Percentiles rank a stretch among this genome's conserved stretches.
phyloP scores from a whole-genome alignment of 352 stramenopile species.

The Globisporangium iwayamae region DNA sequence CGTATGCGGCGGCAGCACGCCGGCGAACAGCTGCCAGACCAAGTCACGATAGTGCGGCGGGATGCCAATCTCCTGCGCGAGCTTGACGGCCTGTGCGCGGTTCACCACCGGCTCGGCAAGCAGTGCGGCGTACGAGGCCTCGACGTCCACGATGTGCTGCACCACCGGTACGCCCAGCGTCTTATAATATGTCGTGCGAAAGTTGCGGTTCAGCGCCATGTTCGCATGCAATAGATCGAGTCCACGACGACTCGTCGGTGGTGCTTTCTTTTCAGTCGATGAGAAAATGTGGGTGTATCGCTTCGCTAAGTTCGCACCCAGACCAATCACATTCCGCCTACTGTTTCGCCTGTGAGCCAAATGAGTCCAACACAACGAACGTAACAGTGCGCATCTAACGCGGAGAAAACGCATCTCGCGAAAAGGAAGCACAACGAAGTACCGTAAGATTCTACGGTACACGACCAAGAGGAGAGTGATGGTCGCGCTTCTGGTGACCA shows the following conservation, averaged over 20 bases:
- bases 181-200: slow-evolving; percentile 87
- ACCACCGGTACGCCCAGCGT: slow-evolving; percentile 81
- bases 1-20: slow-evolving; percentile 51
- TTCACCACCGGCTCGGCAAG: slow-evolving; percentile 58
- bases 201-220: slow-evolving; percentile 75
- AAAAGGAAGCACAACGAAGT: slow-evolving; percentile 6
- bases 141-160: slow-evolving; percentile 78
- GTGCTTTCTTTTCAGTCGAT: neutral
- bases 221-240: too few relatives aligned
- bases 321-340: neutral
- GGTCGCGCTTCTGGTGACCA: neutral
- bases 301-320: neutral
- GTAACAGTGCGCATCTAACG: neutral
- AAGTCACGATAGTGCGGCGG: slow-evolving; percentile 42
- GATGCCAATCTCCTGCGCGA: slow-evolving; percentile 74
- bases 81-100: slow-evolving; percentile 58
- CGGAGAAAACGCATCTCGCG: neutral
- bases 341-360: neutral
- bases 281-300: neutral
- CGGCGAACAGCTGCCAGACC: slow-evolving; percentile 58
- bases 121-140: slow-evolving; percentile 69
- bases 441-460: slow-evolving; percentile 1
- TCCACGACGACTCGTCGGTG: too few relatives aligned
- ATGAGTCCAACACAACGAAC: neutral
- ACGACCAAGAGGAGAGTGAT: slow-evolving; percentile 3